Percentiles rank a stretch among this genome's conserved stretches.
These are phyloP conservation scores for Calvatia gigantea DNA, from an alignment of 768 basidiomycete genomes.

Conservation along the genomic window DNA sequence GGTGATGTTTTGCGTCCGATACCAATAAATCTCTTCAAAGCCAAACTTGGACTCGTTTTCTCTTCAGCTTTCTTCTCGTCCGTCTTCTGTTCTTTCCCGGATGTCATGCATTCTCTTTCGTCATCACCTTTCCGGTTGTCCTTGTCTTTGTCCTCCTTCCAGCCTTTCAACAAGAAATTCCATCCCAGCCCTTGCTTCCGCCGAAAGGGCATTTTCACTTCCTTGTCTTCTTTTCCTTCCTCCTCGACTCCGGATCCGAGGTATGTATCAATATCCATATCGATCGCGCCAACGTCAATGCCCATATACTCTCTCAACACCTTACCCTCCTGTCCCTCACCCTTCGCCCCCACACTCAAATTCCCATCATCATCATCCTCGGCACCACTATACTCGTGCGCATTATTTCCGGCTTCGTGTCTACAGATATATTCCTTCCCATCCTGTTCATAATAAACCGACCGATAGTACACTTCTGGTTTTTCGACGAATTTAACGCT, in stretches of 20 bases:
- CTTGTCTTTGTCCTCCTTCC: conserved; percentile 1
- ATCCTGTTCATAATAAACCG: conserved; percentile 12
- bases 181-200: conserved; percentile 4
- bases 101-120: conserved; percentile 15
- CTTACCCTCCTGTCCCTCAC: conserved; percentile 11
- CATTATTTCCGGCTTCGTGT: neutral
- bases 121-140: conserved; percentile 13
- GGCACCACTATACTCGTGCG: neutral
- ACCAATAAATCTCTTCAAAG: conserved; percentile 30
- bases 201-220: neutral
- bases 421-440: conserved; percentile 10
- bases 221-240: conserved; percentile 2
- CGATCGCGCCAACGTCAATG: conserved; percentile 35
- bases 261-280: conserved; percentile 25
- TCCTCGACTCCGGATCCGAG: neutral
- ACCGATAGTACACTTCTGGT: conserved; percentile 54
- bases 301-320: conserved; percentile 23
- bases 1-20: conserved; percentile 15
- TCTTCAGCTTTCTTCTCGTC: conserved; percentile 18
- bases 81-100: conserved; percentile 18
- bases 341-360: conserved; percentile 6
- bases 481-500: conserved; percentile 72
- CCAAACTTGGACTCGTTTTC: neutral
- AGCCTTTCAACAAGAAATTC: conserved; percentile 7
- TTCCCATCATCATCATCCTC: conserved; percentile 4